Percentiles rank a stretch among this genome's conserved stretches.
Evolutionary conservation across 2,329 filamentous ascomycete genomes (phyloP).

Genomic region (Penicillium freii): DNA sequence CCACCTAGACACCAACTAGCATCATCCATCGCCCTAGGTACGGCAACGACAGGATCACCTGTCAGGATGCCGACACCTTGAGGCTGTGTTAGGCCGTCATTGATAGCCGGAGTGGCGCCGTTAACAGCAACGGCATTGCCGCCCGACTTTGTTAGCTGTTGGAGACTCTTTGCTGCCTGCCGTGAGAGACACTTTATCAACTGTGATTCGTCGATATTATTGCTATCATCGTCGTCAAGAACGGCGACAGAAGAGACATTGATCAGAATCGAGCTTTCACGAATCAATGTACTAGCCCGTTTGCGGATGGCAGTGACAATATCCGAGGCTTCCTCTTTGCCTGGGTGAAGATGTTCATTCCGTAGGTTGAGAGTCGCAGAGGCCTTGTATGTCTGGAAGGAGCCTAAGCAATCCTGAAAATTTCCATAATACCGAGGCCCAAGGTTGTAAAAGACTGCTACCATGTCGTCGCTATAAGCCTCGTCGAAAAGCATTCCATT

Average conservation of each 20-base stretch:
- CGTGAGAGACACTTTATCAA: conserved; percentile 74
- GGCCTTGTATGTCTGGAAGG: conserved; percentile 92
- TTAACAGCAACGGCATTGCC: conserved; percentile 83
- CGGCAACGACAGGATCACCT: conserved; percentile 75
- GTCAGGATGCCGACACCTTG: conserved; percentile 80
- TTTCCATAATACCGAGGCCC: conserved; percentile 92
- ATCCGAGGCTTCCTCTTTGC: conserved; percentile 86
- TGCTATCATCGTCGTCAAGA: conserved; percentile 76
- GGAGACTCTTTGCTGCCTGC: conserved; percentile 65
- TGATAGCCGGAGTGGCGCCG: conserved; percentile 79
- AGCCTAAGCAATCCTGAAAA: conserved; percentile 92
- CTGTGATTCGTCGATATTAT: conserved; percentile 67
- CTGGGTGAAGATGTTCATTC: conserved; percentile 85
- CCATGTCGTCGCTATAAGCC: conserved; percentile 81
- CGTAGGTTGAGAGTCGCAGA: conserved; percentile 86
- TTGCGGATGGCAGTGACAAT: conserved; percentile 84
- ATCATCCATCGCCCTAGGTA: conserved; percentile 84
- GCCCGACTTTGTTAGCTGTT: conserved; percentile 67
- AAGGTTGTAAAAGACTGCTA: conserved; percentile 86
- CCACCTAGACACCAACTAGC: conserved; percentile 91
- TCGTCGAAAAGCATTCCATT: conserved; percentile 88
- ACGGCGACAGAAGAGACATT: conserved; percentile 79
- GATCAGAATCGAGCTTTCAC: conserved; percentile 76
- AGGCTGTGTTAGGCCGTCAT: conserved; percentile 77
- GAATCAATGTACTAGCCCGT: conserved; percentile 76